These are phyloP conservation scores for Phaseolus lunatus DNA, from an alignment of 306 rosid genomes.

Conservation along the genomic window DNA sequence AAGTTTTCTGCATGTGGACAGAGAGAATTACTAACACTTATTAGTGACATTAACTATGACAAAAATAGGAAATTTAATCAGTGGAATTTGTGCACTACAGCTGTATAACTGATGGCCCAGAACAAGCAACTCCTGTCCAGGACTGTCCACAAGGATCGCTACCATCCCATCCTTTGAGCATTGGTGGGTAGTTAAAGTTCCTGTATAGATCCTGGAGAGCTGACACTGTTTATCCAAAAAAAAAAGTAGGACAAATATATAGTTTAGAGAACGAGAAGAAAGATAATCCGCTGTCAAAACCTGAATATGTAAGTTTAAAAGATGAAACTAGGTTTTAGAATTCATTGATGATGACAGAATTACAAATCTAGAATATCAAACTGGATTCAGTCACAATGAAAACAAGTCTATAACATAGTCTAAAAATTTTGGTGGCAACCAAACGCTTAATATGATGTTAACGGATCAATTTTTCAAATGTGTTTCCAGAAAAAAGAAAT, in stretches of 20 bases:
- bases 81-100: slow-evolving; percentile 53
- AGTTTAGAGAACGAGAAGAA: slow-evolving; percentile 20
- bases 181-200: slow-evolving; percentile 59
- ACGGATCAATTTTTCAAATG: background rate
- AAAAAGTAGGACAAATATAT: background rate
- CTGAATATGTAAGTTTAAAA: background rate
- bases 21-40: slow-evolving; percentile 24
- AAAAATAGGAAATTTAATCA: slow-evolving; percentile 16
- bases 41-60: background rate
- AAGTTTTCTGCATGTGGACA: slow-evolving; percentile 60
- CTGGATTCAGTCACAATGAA: background rate
- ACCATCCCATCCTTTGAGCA: slow-evolving; percentile 72
- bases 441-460: slow-evolving; percentile 15
- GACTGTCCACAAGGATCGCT: slow-evolving; percentile 77
- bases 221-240: slow-evolving; percentile 50
- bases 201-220: slow-evolving; percentile 67
- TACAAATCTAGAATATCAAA: slow-evolving; percentile 14
- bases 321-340: background rate
- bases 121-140: slow-evolving; percentile 82
- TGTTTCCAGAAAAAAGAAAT: background rate
- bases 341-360: background rate
- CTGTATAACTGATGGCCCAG: slow-evolving; percentile 66
- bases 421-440: slow-evolving; percentile 29
- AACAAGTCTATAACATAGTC: background rate
- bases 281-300: slow-evolving; percentile 6